Base-by-base conservation (phyloP, 768 basidiomycete species). In the Astraeus odoratus region DNA sequence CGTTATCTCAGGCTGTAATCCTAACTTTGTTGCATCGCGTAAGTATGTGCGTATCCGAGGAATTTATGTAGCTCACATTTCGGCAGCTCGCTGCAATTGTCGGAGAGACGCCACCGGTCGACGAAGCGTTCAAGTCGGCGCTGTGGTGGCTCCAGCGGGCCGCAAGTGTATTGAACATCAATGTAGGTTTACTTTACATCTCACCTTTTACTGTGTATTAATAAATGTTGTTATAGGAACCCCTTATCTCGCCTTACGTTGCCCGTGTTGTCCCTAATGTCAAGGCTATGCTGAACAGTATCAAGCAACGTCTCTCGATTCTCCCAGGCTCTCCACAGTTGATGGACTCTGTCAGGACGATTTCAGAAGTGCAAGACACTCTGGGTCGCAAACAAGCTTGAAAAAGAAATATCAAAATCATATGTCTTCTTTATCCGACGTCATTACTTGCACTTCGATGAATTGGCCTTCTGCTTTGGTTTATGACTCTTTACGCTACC, bases 71-170 rank as follows among this genome's bases (percentile, higher is more conserved):
- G 46, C 45, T 55, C 6, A 40, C 13, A 8, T 18, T 34, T 44
- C n/a, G 41, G 2, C 60, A 90, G 86, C 74, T 91, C 25, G 79
- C 87, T 47, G 74, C 78, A 23, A 75, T 83, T 47, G 75, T 90
- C 36, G 81, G 82, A 33, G 86, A 90, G 59, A 80, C 77, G 3
- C 75, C 84, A 5, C 85, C 88, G 8, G 72, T 75, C 39, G 88
- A 92, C 49, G 89, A 91, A 54, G 64, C 75, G 5, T 90, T 89
- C 75, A 89, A 89, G 66, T 78, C 76, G 12, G 78, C 83, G 6
- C 67, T 91, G 46, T 90, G 89, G 87, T 92, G 88, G 88, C 67
- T 92, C 52, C 86, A 90, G 58, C 81, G 88, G 44, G 73, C 84
- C 29, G 71, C 85, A 6, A 69, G 75, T 12, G 71, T 81, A 25